Conservation (phyloP, 495 filamentous ascomycete genomes). For the Aspergillus indologenus region DNA sequence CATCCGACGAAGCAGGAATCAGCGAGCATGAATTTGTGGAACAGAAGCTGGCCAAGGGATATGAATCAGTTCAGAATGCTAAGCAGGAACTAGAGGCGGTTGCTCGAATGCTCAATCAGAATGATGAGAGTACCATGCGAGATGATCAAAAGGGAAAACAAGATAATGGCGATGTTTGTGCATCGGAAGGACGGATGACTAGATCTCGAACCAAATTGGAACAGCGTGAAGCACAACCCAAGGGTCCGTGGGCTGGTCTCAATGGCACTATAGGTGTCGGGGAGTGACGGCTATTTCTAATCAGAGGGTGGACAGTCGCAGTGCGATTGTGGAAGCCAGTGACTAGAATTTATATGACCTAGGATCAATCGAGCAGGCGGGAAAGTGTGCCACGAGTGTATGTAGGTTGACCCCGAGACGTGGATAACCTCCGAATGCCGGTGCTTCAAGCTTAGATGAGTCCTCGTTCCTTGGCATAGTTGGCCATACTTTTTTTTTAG, state of each 20-base stretch:
- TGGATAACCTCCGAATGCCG: slow-evolving; percentile 16
- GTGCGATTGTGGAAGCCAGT: not conserved
- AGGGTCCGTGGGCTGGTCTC: slow-evolving; percentile 39
- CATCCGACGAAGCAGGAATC: slow-evolving; percentile 38
- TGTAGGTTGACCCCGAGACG: slow-evolving; percentile 1
- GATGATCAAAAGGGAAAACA: slow-evolving; percentile 16
- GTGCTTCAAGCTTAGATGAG: slow-evolving; percentile 8
- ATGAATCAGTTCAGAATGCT: slow-evolving; percentile 32
- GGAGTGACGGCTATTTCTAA: slow-evolving; percentile 13
- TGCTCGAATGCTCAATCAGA: slow-evolving; percentile 37
- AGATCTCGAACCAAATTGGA: slow-evolving; percentile 20
- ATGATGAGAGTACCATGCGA: slow-evolving; percentile 26
- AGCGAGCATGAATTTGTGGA: slow-evolving; percentile 37
- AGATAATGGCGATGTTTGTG: slow-evolving; percentile 36
- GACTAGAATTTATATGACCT: not conserved
- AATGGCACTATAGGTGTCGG: slow-evolving; percentile 36
- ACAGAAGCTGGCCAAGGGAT: slow-evolving; percentile 33
- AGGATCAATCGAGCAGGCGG: not conserved
- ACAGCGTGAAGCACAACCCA: slow-evolving; percentile 26
- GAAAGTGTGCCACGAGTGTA: not conserved
- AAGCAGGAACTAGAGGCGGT: slow-evolving; percentile 31
- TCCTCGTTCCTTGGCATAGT: not conserved
- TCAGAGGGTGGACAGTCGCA: not conserved
- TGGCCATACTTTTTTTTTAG: slow-evolving; percentile 1
- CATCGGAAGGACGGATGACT: slow-evolving; percentile 30